These are phyloP conservation scores for Coemansia sp. DNA, from an alignment of 192 early-diverging fungal genomes.

Conservation along the genomic window DNA sequence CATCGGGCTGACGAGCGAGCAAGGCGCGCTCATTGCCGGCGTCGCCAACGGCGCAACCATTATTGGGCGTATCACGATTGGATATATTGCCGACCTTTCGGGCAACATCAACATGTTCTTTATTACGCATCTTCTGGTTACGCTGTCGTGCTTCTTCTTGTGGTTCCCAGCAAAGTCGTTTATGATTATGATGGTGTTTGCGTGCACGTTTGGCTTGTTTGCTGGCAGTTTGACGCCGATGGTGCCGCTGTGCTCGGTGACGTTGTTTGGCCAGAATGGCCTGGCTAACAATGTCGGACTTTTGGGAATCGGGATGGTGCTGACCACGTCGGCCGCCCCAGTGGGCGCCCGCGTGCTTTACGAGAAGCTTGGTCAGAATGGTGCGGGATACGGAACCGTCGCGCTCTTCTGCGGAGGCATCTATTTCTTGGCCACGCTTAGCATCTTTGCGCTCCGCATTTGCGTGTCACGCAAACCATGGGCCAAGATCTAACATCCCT, in stretches of 20 bases:
- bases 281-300: slow-evolving; percentile 52
- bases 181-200: slow-evolving; percentile 50
- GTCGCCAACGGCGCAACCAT: slow-evolving; percentile 65
- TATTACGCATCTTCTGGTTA: slow-evolving; percentile 47
- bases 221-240: slow-evolving; percentile 51
- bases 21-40: slow-evolving; percentile 62
- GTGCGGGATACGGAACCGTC: slow-evolving; percentile 46
- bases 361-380: slow-evolving; percentile 49
- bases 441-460: slow-evolving; percentile 50
- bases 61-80: slow-evolving; percentile 62
- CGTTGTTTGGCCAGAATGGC: slow-evolving; percentile 51
- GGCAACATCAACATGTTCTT: slow-evolving; percentile 56
- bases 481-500: slow-evolving; percentile 32
- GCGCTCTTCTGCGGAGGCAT: slow-evolving; percentile 51
- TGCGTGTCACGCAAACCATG: slow-evolving; percentile 41
- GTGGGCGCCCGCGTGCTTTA: slow-evolving; percentile 48
- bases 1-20: slow-evolving; percentile 57
- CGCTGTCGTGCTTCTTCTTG: slow-evolving; percentile 46
- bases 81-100: slow-evolving; percentile 61
- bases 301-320: slow-evolving; percentile 50
- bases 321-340: slow-evolving; percentile 48
- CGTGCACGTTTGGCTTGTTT: slow-evolving; percentile 50
- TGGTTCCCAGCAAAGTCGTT: slow-evolving; percentile 56
- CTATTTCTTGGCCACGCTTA: slow-evolving; percentile 47
- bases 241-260: slow-evolving; percentile 53